Conservation (phyloP, 768 basidiomycete genomes). For the Pleurotus giganteus region DNA sequence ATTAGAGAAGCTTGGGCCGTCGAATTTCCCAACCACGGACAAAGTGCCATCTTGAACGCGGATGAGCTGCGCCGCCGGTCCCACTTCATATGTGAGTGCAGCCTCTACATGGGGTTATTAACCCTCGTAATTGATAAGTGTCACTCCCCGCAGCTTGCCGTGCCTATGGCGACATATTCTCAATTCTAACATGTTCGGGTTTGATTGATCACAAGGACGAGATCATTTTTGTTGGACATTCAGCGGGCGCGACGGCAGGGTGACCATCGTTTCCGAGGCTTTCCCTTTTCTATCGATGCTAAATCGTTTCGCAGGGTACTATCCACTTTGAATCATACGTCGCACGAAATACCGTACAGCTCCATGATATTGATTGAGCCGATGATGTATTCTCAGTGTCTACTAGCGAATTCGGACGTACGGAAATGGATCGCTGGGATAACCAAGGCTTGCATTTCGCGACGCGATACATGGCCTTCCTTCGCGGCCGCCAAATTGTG, state of each 20-base stretch:
- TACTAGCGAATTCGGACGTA: constrained; percentile 11
- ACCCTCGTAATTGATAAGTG: not conserved
- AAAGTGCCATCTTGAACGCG: constrained; percentile 48
- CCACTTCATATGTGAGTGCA: constrained; percentile 38
- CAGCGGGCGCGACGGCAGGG: constrained; percentile 50
- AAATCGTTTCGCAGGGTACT: constrained; percentile 29
- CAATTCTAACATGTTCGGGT: constrained; percentile 43
- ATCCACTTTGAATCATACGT: constrained; percentile 37
- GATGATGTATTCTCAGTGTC: constrained; percentile 30
- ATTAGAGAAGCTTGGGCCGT: constrained; percentile 50
- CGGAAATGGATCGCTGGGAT: constrained; percentile 27
- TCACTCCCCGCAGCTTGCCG: constrained; percentile 32
- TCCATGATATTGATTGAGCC: constrained; percentile 45
- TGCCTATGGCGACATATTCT: constrained; percentile 44
- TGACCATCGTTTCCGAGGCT: constrained; percentile 21
- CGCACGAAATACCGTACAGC: constrained; percentile 22
- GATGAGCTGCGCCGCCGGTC: constrained; percentile 37
- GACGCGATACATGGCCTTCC: constrained; percentile 53
- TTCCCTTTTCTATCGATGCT: not conserved
- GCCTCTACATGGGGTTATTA: not conserved
- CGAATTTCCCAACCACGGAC: constrained; percentile 56
- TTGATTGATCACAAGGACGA: constrained; percentile 43
- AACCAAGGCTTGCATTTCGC: constrained; percentile 10
- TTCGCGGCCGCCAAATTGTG: constrained; percentile 40
- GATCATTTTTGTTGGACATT: constrained; percentile 55